phyloP scores from a whole-genome alignment of 2,329 filamentous ascomycete genomes.

The Pseudogymnoascus sp. region DNA sequence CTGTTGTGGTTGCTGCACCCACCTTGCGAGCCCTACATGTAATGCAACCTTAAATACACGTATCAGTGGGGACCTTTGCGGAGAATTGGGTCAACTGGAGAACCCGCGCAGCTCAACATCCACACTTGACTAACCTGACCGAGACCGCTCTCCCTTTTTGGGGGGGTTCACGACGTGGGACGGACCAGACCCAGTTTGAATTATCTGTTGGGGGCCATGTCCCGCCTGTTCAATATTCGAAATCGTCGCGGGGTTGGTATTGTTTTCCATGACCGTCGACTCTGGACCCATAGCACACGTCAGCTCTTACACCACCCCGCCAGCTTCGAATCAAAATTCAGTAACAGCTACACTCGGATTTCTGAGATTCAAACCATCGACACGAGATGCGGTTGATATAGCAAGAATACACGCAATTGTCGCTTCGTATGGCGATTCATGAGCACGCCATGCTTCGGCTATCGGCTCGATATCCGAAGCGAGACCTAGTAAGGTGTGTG shows the following conservation, averaged over 20 bases:
- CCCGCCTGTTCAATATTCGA: neutral
- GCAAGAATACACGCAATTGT: neutral
- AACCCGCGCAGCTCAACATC: neutral
- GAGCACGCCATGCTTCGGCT: neutral
- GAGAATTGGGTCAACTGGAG: neutral
- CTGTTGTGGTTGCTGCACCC: neutral
- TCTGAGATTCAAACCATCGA: neutral
- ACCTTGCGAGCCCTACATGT: conserved; percentile 11
- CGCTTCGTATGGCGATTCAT: neutral
- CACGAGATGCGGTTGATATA: conserved; percentile 2
- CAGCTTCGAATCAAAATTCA: neutral
- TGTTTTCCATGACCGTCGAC: neutral
- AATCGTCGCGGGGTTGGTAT: neutral
- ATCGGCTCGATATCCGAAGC: neutral
- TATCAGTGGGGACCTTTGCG: neutral
- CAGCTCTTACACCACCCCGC: neutral
- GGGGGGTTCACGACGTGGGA: neutral
- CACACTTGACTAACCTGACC: neutral
- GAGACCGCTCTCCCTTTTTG: neutral
- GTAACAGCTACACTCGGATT: neutral
- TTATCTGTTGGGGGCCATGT: neutral
- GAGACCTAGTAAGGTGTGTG: neutral
- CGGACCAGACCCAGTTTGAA: neutral
- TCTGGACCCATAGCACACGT: neutral
- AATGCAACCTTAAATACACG: conserved; percentile 2